phyloP scores from a whole-genome alignment of 345 rosid species.

The Citrus trifoliata region DNA sequence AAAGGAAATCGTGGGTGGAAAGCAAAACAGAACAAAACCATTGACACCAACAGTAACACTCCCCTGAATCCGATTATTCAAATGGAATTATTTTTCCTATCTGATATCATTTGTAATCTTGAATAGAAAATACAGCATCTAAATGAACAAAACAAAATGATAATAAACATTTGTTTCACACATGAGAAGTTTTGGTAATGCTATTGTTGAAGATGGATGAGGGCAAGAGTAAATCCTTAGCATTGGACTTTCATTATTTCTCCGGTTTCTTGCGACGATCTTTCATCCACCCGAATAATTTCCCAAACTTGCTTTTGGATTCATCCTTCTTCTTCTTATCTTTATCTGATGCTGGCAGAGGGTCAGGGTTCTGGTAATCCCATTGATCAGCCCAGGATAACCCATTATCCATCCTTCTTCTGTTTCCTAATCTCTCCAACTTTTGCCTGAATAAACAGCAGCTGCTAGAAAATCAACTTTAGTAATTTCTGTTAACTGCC shows the following conservation, averaged over 20 bases:
- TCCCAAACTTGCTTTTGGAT: constrained; percentile 26
- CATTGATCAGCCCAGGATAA: constrained; percentile 73
- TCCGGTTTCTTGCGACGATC: constrained; percentile 30
- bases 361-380: constrained; percentile 43
- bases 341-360: constrained; percentile 16
- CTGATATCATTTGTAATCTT: neutral
- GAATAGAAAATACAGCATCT: no score
- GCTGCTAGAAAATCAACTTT: neutral
- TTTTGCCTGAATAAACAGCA: neutral
- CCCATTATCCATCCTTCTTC: constrained; percentile 46
- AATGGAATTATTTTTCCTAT: no score
- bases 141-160: no score
- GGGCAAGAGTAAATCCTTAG: neutral
- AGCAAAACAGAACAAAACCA: neutral
- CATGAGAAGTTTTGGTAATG: neutral
- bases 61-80: no score
- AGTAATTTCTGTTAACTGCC: neutral
- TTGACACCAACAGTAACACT: neutral
- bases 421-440: neutral
- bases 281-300: constrained; percentile 29
- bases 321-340: constrained; percentile 30
- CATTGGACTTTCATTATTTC: constrained; percentile 1
- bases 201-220: neutral
- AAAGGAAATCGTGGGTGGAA: neutral
- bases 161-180: no score